Evolutionary conservation across 345 rosid genomes (phyloP).

Genomic region (Ailanthus altissimus): DNA sequence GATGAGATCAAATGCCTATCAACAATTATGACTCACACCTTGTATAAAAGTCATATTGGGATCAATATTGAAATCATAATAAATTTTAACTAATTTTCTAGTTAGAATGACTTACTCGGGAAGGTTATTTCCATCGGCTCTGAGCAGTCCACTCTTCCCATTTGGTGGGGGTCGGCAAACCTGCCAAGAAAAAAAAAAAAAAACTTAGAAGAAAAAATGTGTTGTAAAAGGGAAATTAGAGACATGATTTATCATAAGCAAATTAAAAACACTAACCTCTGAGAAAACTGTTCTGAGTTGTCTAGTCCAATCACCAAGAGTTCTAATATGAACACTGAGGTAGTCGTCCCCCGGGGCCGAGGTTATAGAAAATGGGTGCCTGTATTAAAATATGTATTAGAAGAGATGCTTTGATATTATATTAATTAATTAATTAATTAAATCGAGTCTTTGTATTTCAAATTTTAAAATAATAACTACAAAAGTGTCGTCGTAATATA

Average conservation of each 20-base stretch:
- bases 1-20: no score
- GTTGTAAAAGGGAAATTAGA: no score
- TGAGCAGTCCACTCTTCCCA: slow-evolving; percentile 68
- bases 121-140: slow-evolving; percentile 56
- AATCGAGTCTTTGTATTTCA: no score
- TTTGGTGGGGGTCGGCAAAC: slow-evolving; percentile 58
- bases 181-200: slow-evolving; percentile 32
- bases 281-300: slow-evolving; percentile 70
- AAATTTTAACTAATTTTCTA: no score
- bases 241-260: not conserved
- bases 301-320: slow-evolving; percentile 78
- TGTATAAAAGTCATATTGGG: no score
- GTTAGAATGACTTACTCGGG: slow-evolving; percentile 48
- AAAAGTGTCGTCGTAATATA: no score
- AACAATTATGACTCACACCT: no score
- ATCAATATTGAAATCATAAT: no score
- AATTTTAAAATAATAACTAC: no score
- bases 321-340: slow-evolving; percentile 75
- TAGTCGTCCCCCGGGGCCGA: slow-evolving; percentile 83
- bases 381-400: slow-evolving; percentile 19
- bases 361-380: slow-evolving; percentile 93
- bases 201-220: not conserved
- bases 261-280: slow-evolving; percentile 42
- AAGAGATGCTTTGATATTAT: no score
- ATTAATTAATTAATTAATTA: no score